Base-by-base conservation (phyloP, 2,329 filamentous ascomycete species). In the Cryoendolithus antarcticus region DNA sequence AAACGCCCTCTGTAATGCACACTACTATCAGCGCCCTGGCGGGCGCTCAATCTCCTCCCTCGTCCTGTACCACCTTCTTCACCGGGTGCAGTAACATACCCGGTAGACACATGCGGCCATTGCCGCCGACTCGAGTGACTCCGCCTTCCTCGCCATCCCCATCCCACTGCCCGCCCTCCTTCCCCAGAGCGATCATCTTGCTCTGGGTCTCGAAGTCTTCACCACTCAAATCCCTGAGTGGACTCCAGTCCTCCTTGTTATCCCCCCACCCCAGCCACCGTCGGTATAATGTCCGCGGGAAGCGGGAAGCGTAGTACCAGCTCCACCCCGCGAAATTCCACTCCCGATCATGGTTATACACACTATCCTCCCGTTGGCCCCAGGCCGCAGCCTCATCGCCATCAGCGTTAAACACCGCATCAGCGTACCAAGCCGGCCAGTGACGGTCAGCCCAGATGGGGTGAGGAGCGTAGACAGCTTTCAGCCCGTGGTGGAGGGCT, bases 261-360 rank as follows among this genome's bases (percentile, higher is more conserved):
- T 89, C 80, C 47, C 74, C 76, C 53, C 89, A 76, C 1, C 86
- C 88, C 29, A 94, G 64, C 89, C 89, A 96, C 44, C 86, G 71
- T 36, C 77, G 72, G 67, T 91, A 95, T 54, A 96, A 54, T 47
- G 85, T 85, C 2, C 78, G 74, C 5, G 83, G 78, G 55, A 94
- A 94, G 1, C 78, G 77, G 0, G 82, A 81, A 49, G 86, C 84
- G 61, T 93, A 95, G 61, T 91, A 95, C 86, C 86, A 96, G 12
- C 80, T 86, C 53, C 86, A 77, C 1, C 88, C 86, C 39, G 72
- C 70, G 56, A 95, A 80, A 60, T 95, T 94, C 61, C 91, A 85
- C 63, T 95, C 88, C 11, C 85, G 72, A 49, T 91, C 83, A 30
- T 63, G 62, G 43, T 66, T 65, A 43, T 67, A 68, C 6, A 62